Conservation (phyloP, 371 early-diverging fungal species). For the Parasitella parasitica region DNA sequence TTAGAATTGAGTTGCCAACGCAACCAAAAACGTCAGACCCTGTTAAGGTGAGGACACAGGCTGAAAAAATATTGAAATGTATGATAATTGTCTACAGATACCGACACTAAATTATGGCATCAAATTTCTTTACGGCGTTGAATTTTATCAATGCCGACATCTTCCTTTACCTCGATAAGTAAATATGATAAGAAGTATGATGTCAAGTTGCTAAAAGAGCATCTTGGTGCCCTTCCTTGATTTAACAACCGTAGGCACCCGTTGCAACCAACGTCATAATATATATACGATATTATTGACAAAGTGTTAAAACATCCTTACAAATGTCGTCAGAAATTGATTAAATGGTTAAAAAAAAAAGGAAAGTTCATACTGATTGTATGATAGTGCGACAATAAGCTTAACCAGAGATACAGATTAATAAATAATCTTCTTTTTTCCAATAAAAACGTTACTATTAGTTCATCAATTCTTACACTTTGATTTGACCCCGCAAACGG, state of each 20-base stretch:
- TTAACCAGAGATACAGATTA: neutral
- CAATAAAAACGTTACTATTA: neutral
- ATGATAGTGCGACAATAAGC: too few relatives aligned
- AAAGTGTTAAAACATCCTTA: neutral
- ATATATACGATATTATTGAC: neutral
- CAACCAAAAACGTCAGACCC: neutral
- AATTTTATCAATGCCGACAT: neutral
- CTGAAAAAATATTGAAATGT: neutral
- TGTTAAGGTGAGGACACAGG: neutral
- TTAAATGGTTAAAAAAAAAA: neutral
- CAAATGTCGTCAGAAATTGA: neutral
- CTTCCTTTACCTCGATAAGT: neutral
- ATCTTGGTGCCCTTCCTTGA: neutral
- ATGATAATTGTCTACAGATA: neutral
- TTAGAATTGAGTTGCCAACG: neutral
- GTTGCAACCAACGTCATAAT: neutral
- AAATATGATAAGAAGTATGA: neutral
- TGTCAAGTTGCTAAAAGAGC: neutral
- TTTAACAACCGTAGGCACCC: neutral
- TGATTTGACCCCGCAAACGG: constrained; percentile 3
- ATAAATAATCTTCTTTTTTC: neutral
- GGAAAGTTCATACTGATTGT: too few relatives aligned
- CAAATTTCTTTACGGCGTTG: neutral
- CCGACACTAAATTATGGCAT: neutral
- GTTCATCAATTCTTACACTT: neutral